Conservation (phyloP, 495 filamentous ascomycete species). For the Penicillium samsonianum region DNA sequence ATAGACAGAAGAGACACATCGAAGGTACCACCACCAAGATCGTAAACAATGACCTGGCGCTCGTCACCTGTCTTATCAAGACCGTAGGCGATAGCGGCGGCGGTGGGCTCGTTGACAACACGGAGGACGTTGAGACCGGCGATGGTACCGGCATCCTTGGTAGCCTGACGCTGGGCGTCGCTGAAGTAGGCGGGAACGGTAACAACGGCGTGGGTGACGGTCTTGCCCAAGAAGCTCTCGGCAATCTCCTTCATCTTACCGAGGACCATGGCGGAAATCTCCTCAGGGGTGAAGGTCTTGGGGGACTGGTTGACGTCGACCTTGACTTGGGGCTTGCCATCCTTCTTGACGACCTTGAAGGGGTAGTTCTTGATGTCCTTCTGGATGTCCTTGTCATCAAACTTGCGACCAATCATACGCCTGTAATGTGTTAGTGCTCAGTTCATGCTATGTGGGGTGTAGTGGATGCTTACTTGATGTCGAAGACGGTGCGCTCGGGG, state of each 20-base stretch:
- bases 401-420: constrained; percentile 90
- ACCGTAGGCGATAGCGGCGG: constrained; percentile 85
- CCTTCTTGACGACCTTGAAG: constrained; percentile 79
- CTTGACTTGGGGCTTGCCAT: constrained; percentile 78
- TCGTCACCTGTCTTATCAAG: constrained; percentile 84
- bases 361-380: constrained; percentile 87
- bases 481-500: constrained; percentile 84
- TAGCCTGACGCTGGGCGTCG: constrained; percentile 96
- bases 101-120: constrained; percentile 94
- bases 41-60: constrained; percentile 92
- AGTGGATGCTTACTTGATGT: constrained; percentile 73
- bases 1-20: constrained; percentile 99
- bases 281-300: constrained; percentile 83
- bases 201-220: constrained; percentile 94
- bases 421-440: constrained; percentile 45
- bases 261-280: constrained; percentile 84
- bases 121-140: constrained; percentile 95
- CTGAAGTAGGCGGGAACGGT: constrained; percentile 99
- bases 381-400: constrained; percentile 81
- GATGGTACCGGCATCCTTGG: constrained; percentile 95
- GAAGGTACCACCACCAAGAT: constrained; percentile 99
- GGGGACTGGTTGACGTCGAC: constrained; percentile 72
- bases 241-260: constrained; percentile 98
- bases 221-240: constrained; percentile 89
- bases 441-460: background rate